Conservation (phyloP, 305 asterid species). For the Fraxinus paxiana region DNA sequence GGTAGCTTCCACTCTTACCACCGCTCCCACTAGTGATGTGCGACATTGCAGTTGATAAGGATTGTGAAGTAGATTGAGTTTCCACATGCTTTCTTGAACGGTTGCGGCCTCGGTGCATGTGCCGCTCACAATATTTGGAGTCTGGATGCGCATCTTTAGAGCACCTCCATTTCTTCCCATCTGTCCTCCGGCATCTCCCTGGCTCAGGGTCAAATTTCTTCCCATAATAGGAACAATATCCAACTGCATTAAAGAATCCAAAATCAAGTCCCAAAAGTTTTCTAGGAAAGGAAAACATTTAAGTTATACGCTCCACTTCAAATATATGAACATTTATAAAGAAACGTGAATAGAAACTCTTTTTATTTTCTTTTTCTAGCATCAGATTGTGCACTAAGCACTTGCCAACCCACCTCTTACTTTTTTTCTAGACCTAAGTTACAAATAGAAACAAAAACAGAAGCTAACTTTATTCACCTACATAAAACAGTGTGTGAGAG, state of each 20-base stretch:
- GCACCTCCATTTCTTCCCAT: slow-evolving; percentile 99
- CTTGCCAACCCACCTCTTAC: background rate
- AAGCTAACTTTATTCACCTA: background rate
- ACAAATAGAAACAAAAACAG: background rate
- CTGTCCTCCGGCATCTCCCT: slow-evolving; percentile 97
- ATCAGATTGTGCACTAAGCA: slow-evolving; percentile 8
- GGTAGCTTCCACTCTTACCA: slow-evolving; percentile 48
- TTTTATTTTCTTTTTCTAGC: background rate
- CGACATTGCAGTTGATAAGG: slow-evolving; percentile 62
- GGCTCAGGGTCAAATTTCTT: slow-evolving; percentile 95
- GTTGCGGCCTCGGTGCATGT: slow-evolving; percentile 99
- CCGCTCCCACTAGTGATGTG: slow-evolving; percentile 55
- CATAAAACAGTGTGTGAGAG: background rate
- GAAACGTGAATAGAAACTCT: background rate
- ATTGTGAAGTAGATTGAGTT: slow-evolving; percentile 80
- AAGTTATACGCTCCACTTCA: background rate
- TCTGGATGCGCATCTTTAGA: slow-evolving; percentile 93
- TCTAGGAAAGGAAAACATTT: background rate
- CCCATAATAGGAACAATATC: slow-evolving; percentile 80
- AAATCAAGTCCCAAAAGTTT: slow-evolving; percentile 7
- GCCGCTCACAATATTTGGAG: slow-evolving; percentile 99
- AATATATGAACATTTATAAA: background rate
- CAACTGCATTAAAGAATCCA: slow-evolving; percentile 51
- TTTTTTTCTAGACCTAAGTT: background rate
- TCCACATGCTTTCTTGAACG: slow-evolving; percentile 99